Evolutionary conservation across 257 asterid genomes (phyloP).

Genomic region (Solanum peruvianum): DNA sequence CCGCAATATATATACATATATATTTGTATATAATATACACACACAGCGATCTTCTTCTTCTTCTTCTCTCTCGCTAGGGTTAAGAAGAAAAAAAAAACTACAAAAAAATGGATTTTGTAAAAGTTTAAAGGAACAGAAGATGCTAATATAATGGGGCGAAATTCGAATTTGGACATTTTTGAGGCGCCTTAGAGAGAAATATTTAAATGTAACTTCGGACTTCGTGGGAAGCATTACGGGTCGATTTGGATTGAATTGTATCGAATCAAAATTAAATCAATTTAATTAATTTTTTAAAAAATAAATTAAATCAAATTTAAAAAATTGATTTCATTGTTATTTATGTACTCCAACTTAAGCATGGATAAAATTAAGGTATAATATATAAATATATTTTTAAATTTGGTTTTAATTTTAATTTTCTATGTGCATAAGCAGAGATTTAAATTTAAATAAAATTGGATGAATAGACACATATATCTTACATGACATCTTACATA

Average conservation of each 20-base stretch:
- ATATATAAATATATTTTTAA: too few species aligned
- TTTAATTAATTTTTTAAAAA: too few species aligned
- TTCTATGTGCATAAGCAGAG: fast-evolving
- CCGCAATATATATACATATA: neutral
- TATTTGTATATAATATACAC: neutral
- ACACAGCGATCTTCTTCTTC: neutral
- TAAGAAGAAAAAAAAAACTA: neutral
- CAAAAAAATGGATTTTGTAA: neutral
- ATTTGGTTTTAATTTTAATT: too few species aligned
- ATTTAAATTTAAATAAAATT: too few species aligned
- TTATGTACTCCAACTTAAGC: too few species aligned
- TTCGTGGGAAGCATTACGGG: neutral
- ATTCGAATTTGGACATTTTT: neutral
- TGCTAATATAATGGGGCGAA: neutral
- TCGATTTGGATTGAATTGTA: neutral
- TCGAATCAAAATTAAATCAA: too few species aligned
- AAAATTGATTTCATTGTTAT: too few species aligned
- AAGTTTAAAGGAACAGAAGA: neutral
- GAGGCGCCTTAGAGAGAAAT: neutral
- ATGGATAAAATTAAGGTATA: too few species aligned
- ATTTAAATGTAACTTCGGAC: neutral
- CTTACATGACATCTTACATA: too few species aligned
- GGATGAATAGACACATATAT: fast-evolving
- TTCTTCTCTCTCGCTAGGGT: neutral
- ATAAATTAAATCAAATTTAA: too few species aligned